Percentiles rank a stretch among this genome's conserved stretches.
Conservation (phyloP, 768 basidiomycete species). For the Neoboletus brunneissimus region DNA sequence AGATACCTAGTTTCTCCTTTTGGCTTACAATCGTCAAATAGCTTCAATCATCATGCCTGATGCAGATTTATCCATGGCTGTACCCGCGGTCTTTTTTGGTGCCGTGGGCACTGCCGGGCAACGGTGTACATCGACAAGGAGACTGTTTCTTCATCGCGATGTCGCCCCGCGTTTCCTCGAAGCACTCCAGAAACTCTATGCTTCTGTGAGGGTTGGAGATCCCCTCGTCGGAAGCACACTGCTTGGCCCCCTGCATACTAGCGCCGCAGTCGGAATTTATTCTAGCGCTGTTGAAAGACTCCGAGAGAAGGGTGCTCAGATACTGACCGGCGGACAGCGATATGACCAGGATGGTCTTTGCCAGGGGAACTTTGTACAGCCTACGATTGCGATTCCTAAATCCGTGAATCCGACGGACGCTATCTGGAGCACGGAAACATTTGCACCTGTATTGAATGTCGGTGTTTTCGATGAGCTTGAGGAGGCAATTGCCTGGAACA, state of each 20-base stretch:
- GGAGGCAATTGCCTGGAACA: conserved; percentile 87
- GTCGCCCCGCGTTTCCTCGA: conserved; percentile 76
- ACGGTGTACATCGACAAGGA: conserved; percentile 88
- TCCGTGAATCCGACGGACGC: conserved; percentile 48
- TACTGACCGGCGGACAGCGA: conserved; percentile 67
- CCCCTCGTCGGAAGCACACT: conserved; percentile 73
- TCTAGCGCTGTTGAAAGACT: conserved; percentile 58
- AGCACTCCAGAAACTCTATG: conserved; percentile 71
- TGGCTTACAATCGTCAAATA: conserved; percentile 32
- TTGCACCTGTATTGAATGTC: conserved; percentile 87
- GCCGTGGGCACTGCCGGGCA: conserved; percentile 79
- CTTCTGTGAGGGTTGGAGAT: conserved; percentile 74
- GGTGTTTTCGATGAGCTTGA: conserved; percentile 84
- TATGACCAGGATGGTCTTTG: conserved; percentile 51
- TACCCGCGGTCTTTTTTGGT: conserved; percentile 90
- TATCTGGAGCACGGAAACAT: conserved; percentile 79
- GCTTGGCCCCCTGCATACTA: conserved; percentile 83
- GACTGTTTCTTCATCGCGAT: conserved; percentile 82
- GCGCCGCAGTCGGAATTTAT: conserved; percentile 67
- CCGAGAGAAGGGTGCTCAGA: conserved; percentile 63
- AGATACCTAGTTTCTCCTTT: conserved; percentile 19
- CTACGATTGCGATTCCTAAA: conserved; percentile 75
- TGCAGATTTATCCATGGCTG: conserved; percentile 86
- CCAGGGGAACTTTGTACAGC: conserved; percentile 85
- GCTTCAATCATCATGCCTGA: conserved; percentile 92